Percentiles rank a stretch among this genome's conserved stretches.
Conservation (phyloP, 768 basidiomycete species). For the Phylloporus sp. region DNA sequence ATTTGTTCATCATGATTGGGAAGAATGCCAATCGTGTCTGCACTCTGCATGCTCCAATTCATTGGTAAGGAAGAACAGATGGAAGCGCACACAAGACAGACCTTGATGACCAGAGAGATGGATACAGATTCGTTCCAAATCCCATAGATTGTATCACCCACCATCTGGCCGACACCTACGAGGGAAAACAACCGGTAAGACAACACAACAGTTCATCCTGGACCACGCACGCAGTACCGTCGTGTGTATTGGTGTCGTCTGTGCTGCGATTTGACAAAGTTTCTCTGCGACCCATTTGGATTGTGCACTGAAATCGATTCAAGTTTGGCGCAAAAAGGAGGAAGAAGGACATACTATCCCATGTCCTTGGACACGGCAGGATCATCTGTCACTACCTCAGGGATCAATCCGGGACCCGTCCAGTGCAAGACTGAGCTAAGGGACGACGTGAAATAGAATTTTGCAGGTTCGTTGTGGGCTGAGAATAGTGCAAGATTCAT, state of each 20-base stretch:
- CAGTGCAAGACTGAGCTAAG: constrained; percentile 33
- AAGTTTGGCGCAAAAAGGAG: neutral
- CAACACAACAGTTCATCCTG: neutral
- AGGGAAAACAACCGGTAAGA: neutral
- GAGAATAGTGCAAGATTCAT: constrained; percentile 46
- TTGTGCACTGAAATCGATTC: constrained; percentile 16
- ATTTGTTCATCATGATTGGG: constrained; percentile 30
- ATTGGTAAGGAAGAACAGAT: neutral
- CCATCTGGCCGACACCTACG: constrained; percentile 53
- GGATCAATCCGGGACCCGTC: constrained; percentile 16
- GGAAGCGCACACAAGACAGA: constrained; percentile 3
- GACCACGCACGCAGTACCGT: constrained; percentile 18
- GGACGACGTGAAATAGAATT: constrained; percentile 52
- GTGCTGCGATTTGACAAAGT: constrained; percentile 41
- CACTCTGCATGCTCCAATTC: constrained; percentile 25
- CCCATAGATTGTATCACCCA: constrained; percentile 45
- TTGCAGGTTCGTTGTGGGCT: constrained; percentile 27
- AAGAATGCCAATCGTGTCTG: constrained; percentile 37
- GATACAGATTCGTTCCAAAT: constrained; percentile 54
- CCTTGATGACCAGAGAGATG: constrained; percentile 29
- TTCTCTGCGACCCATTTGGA: constrained; percentile 56
- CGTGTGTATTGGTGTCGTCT: constrained; percentile 19
- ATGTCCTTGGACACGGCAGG: constrained; percentile 30
- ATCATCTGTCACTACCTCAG: constrained; percentile 22
- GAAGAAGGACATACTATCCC: constrained; percentile 26